Evolutionary conservation across 2,329 filamentous ascomycete genomes (phyloP).

Genomic region (Lanzia echinophila): DNA sequence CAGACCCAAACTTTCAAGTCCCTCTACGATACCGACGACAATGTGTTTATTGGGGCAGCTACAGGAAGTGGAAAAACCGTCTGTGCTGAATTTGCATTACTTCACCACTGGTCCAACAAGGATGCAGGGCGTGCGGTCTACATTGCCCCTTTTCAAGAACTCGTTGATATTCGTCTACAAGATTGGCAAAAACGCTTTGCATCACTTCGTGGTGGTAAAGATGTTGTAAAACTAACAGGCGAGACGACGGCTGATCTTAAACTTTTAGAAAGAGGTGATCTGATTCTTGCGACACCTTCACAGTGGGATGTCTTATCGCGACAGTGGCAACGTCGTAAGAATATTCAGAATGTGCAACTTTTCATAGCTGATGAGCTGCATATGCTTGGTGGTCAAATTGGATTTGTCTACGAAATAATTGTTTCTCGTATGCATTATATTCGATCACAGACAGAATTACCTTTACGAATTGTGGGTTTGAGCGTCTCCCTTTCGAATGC

Average conservation of each 20-base stretch:
- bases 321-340: conserved; percentile 95
- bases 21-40: conserved; percentile 83
- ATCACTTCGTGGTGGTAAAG: conserved; percentile 71
- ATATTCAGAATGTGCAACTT: conserved; percentile 80
- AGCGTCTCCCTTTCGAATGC: conserved; percentile 91
- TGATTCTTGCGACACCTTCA: conserved; percentile 83
- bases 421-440: conserved; percentile 99
- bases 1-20: conserved; percentile 97
- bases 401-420: conserved; percentile 90
- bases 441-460: conserved; percentile 75
- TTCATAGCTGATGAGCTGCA: conserved; percentile 96
- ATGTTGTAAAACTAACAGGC: conserved; percentile 86
- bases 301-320: conserved; percentile 96
- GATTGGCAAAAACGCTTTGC: conserved; percentile 80
- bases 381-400: conserved; percentile 77
- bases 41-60: conserved; percentile 86
- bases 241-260: conserved; percentile 89
- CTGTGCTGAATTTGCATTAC: conserved; percentile 87
- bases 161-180: conserved; percentile 72
- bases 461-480: conserved; percentile 80
- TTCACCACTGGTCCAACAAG: conserved; percentile 75
- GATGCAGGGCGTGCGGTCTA: conserved; percentile 80
- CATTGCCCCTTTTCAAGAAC: conserved; percentile 88
- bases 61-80: conserved; percentile 95
- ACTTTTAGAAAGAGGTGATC: conserved; percentile 76